A percentile compares a stretch with the other conserved stretches of the same genome.
These are phyloP conservation scores for Wickerhamomyces chaumierensis DNA, from an alignment of 805 yeast genomes.

Conservation along the genomic window DNA sequence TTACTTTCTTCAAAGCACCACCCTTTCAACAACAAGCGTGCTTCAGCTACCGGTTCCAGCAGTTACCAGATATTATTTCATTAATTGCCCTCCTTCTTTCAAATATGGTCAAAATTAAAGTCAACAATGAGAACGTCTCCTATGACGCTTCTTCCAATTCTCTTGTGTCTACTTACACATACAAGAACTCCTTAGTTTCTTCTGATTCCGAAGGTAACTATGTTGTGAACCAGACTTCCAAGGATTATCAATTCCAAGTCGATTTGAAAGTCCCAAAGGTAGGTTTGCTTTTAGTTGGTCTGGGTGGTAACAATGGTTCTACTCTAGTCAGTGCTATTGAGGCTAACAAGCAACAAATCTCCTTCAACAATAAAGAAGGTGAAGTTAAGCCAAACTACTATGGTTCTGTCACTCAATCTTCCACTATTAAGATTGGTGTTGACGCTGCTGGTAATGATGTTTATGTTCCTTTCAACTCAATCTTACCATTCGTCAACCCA, in stretches of 20 bases:
- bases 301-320: slow-evolving; percentile 95
- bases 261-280: slow-evolving; percentile 74
- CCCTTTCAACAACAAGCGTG: slow-evolving; percentile 19
- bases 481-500: slow-evolving; percentile 83
- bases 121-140: slow-evolving; percentile 38
- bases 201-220: slow-evolving; percentile 32
- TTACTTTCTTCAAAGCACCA: slow-evolving; percentile 18
- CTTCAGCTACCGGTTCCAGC: slow-evolving; percentile 15
- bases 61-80: slow-evolving; percentile 11
- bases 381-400: slow-evolving; percentile 63
- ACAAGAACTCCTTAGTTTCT: slow-evolving; percentile 62
- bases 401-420: slow-evolving; percentile 90
- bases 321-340: slow-evolving; percentile 76
- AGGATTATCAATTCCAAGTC: slow-evolving; percentile 76
- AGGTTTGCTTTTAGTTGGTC: slow-evolving; percentile 85
- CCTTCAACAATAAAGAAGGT: slow-evolving; percentile 78
- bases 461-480: slow-evolving; percentile 82
- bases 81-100: slow-evolving; percentile 6
- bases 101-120: slow-evolving; percentile 28
- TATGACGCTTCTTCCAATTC: slow-evolving; percentile 30
- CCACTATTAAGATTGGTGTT: slow-evolving; percentile 83
- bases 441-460: slow-evolving; percentile 74
- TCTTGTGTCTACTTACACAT: slow-evolving; percentile 46
- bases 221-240: slow-evolving; percentile 57
- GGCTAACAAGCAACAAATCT: slow-evolving; percentile 72